phyloP scores from a whole-genome alignment of 495 filamentous ascomycete genomes.

The Polyplosphaeria fusca region DNA sequence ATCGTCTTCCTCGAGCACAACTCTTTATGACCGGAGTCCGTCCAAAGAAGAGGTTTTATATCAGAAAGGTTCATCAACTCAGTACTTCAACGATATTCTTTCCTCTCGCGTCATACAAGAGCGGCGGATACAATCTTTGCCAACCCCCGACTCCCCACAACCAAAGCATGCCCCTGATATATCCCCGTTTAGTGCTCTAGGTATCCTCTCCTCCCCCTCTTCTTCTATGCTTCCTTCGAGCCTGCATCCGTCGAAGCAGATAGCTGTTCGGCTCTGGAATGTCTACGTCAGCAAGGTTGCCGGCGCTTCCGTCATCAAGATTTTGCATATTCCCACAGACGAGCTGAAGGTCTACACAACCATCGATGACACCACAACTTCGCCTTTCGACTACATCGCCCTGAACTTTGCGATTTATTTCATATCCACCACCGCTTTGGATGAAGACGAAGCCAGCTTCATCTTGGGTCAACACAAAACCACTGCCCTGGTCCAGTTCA shows the following conservation, averaged over 20 bases:
- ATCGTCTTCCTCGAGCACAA: too few species aligned
- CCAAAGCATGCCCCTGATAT: neutral
- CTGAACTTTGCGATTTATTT: neutral
- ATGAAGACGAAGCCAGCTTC: neutral
- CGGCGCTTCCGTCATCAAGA: neutral
- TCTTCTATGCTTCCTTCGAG: neutral
- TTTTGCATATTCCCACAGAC: neutral
- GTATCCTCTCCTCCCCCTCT: neutral
- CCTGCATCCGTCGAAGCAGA: neutral
- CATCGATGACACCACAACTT: neutral
- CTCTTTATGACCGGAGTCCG: neutral
- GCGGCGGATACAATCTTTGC: neutral
- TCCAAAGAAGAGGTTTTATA: neutral
- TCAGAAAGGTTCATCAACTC: conserved; percentile 5
- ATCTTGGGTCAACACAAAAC: neutral
- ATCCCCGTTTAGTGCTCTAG: neutral
- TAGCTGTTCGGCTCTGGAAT: neutral
- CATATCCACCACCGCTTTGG: neutral
- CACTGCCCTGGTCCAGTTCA: neutral
- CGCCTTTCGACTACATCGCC: neutral
- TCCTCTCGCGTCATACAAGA: conserved; percentile 1
- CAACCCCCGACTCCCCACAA: neutral
- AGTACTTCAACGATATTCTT: conserved; percentile 1
- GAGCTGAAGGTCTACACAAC: conserved; percentile 1
- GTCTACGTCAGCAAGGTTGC: conserved; percentile 1